Evolutionary conservation across 108 stramenopile species (phyloP).

Genomic region (Pseudonitzschia pungens): DNA sequence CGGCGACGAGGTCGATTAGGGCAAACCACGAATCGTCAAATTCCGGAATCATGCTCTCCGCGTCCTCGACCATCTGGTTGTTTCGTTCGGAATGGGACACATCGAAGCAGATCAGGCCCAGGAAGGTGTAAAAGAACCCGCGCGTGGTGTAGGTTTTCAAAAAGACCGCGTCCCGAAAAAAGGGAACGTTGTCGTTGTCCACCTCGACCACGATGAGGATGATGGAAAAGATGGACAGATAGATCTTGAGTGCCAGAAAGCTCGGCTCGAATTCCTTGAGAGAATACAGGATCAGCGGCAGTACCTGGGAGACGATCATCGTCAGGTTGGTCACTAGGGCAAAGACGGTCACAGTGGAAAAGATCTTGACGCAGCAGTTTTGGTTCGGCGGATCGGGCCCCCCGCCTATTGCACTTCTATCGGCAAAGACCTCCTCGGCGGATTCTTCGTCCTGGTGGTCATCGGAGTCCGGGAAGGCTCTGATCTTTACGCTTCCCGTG

Average conservation of each 20-base stretch:
- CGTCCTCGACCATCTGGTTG: conserved; percentile 42
- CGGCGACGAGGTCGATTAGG: conserved; percentile 60
- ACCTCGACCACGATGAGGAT: conserved; percentile 62
- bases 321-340: conserved; percentile 25
- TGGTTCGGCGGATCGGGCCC: conserved; percentile 30
- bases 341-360: conserved; percentile 32
- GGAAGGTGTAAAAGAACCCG: conserved; percentile 79
- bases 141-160: conserved; percentile 48
- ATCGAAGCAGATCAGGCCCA: conserved; percentile 72
- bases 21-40: conserved; percentile 47
- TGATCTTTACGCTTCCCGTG: neutral
- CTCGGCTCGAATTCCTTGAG: conserved; percentile 16
- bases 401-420: neutral
- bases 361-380: conserved; percentile 33
- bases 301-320: conserved; percentile 43
- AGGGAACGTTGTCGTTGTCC: conserved; percentile 36
- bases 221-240: conserved; percentile 63
- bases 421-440: neutral
- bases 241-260: conserved; percentile 46
- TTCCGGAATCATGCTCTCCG: neutral
- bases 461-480: no score
- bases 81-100: conserved; percentile 64
- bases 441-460: neutral
- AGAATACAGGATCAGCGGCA: conserved; percentile 39
- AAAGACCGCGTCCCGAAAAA: conserved; percentile 31